phyloP scores from a whole-genome alignment of 495 filamentous ascomycete species.

The Recurvomyces mirabilis region DNA sequence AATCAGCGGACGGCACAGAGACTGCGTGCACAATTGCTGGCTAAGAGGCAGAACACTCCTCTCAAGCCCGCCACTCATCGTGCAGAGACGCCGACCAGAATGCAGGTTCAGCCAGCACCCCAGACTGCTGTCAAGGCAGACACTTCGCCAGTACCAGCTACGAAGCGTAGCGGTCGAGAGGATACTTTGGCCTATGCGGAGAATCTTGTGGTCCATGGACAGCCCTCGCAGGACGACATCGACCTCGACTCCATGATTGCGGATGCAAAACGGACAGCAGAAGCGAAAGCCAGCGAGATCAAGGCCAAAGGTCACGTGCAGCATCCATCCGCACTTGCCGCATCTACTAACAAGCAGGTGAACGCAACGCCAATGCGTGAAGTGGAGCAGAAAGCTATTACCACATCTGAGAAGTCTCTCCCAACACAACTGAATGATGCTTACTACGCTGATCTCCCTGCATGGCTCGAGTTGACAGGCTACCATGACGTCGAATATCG shows the following conservation, averaged over 20 bases:
- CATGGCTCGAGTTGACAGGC: conserved; percentile 51
- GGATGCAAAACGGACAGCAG: conserved; percentile 10
- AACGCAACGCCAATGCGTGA: neutral
- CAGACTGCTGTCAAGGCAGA: neutral
- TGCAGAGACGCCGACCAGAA: conserved; percentile 4
- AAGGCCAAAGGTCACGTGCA: neutral
- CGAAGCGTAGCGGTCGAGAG: too few relatives aligned
- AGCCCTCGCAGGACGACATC: neutral
- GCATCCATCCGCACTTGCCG: neutral
- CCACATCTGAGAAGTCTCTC: neutral
- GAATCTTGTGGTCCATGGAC: neutral
- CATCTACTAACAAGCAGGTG: neutral
- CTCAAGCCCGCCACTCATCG: conserved; percentile 1
- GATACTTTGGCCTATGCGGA: neutral
- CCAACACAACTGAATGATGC: conserved; percentile 8
- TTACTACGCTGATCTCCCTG: conserved; percentile 38
- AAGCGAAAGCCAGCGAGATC: conserved; percentile 8
- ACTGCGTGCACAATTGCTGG: conserved; percentile 18
- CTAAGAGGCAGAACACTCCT: conserved; percentile 14
- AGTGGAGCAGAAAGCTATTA: neutral
- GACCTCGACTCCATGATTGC: conserved; percentile 8
- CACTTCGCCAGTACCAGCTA: too few relatives aligned
- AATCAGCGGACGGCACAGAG: conserved; percentile 14
- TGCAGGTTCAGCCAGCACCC: neutral
- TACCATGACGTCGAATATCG: conserved; percentile 44